phyloP scores from a whole-genome alignment of 1,284 basidiomycete genomes.

The Tilletia horrida region DNA sequence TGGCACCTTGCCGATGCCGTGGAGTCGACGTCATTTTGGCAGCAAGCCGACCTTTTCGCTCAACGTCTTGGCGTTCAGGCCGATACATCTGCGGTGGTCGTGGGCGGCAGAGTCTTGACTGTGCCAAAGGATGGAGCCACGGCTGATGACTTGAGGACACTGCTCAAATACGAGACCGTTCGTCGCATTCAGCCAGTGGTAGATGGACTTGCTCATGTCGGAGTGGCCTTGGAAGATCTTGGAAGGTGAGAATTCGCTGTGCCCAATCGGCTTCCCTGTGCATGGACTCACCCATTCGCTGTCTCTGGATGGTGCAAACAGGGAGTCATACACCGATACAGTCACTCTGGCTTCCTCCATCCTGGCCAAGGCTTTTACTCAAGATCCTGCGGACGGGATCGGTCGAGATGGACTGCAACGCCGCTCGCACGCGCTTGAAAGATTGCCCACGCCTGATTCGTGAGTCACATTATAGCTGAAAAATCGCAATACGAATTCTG shows the following conservation, averaged over 20 bases:
- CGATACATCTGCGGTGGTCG: conserved; percentile 16
- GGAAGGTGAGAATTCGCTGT: conserved; percentile 1
- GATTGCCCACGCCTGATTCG: conserved; percentile 4
- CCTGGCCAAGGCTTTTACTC: conserved; percentile 30
- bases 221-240: conserved; percentile 8
- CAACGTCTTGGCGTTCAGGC: not conserved
- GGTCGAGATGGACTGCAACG: not conserved
- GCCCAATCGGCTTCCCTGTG: no score
- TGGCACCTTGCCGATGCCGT: conserved; percentile 20
- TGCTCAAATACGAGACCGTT: conserved; percentile 20
- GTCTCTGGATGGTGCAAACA: not conserved
- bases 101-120: conserved; percentile 24
- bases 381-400: conserved; percentile 22
- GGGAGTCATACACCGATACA: conserved; percentile 15
- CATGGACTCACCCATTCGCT: not conserved
- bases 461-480: not conserved
- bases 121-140: conserved; percentile 9
- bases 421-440: not conserved
- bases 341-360: conserved; percentile 23
- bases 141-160: conserved; percentile 19
- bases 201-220: conserved; percentile 19
- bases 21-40: conserved; percentile 15
- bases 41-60: conserved; percentile 8
- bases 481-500: not conserved
- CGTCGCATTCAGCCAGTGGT: conserved; percentile 16